Evolutionary conservation across 139 green algal genomes (phyloP), one percentile per base, ranked within the genome.

Genomic region (Tetraselmis striata): DNA sequence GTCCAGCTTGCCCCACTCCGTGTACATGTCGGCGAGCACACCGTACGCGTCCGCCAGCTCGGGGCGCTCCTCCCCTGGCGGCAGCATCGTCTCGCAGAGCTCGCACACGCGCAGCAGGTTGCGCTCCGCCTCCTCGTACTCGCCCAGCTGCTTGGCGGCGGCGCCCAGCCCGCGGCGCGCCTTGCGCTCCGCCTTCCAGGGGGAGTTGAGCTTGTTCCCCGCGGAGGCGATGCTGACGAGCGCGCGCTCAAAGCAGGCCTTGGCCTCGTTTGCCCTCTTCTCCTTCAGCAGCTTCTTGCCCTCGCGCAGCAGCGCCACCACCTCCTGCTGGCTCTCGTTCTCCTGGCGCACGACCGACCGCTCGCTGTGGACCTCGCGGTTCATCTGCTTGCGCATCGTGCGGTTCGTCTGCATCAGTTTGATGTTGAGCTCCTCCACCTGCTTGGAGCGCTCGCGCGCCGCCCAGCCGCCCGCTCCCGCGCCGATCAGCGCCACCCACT

Each of bases 1-100:
- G 2, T 80, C 77, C 28, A 80, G 28, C 29, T 80, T 32, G 2
- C 77, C 77, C 29, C 31, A 32, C 29, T 80, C 77, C 18, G 77
- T 80, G 77, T 80, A 80, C 24, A 80, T 80, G 29, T 80, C 77
- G 23, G 77, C 77, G 2, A 80, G 31, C 28, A 80, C 77, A 59
- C 77, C 77, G 18, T 80, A 80, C 2, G 77, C 77, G 29, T 80
- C 77, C 27, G 77, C 77, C 29, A 59, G 29, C 29, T 32, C 77
- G 18, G 77, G 31, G 28, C 32, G 32, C 77, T 80, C 77, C 24
- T 59, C 77, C 27, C 45, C 45, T 18, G 45, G 45, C 18, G 45
- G 45, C 45, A 67, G 45, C 45, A 80, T 80, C 77, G 31, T 32
- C 77, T 80, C 32, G 77, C 29, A 80, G 2, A 80, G 31, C 77